Base-by-base conservation (phyloP, 2,329 filamentous ascomycete genomes). In the Coniochaeta sp. region DNA sequence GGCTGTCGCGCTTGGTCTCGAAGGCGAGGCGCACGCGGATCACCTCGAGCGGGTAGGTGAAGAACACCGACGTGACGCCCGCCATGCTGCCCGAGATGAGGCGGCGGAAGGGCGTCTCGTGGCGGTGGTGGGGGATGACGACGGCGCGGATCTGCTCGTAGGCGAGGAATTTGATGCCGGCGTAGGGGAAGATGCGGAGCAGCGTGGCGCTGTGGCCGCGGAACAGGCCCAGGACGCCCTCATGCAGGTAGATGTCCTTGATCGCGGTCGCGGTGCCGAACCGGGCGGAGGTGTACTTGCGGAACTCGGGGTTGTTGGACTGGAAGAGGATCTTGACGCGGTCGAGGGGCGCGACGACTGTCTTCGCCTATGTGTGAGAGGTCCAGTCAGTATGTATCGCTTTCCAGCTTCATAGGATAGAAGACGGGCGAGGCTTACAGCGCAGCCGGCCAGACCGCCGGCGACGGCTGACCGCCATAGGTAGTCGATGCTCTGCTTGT, bases 321-420 rank as follows among this genome's bases (percentile, higher is more conserved):
- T 99, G 95, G 77, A 99, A 98, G 47, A 99, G 89, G 70, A 99
- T 99, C 77, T 99, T 99, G 69, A 99, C 95, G 65, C 95, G 89
- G 76, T 99, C 95, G 64, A 99, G 89, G 26, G 95, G 95, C 26
- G 92, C 95, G 40, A 99, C 96, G 7, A 96, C 81, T 0, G 93
- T 97, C 81, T 99, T 99, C 63, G 90, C 95, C 92, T 96, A n/a
- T n/a, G n/a, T n/a, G n/a, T n/a, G 67, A 58, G 62, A 52, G 24
- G 14, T 17, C 14, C 8, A 57, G 42, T 52, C 28, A 28, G 60
- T 71, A 57, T 69, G 65, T 44, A 59, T 22, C 24, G 26, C 10
- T n/a, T n/a, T n/a, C 36, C 32, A 42, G 40, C 12, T 22, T 22
- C 30, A n/a, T 9, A 4, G 2, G 34, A 24, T 47, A 26, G 36